Evolutionary conservation across 192 early-diverging fungal species (phyloP).

Genomic region (Linnemannia exigua): DNA sequence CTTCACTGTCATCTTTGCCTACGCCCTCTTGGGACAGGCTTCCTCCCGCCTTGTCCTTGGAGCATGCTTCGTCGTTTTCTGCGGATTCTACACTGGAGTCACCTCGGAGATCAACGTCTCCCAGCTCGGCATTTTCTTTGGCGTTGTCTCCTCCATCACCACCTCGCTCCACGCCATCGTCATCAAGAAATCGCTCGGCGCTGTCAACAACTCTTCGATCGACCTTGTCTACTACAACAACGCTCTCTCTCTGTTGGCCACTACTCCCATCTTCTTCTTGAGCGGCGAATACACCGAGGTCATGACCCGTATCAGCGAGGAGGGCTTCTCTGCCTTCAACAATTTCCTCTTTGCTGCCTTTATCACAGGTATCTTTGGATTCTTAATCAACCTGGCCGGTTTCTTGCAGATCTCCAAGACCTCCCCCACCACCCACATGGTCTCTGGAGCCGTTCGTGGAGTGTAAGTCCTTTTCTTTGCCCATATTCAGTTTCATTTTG

Average conservation of each 20-base stretch:
- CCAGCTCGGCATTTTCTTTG: conserved; percentile 62
- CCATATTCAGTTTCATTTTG: not conserved
- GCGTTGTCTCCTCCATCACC: conserved; percentile 64
- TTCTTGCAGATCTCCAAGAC: conserved; percentile 77
- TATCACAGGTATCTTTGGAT: conserved; percentile 69
- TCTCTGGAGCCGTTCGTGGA: conserved; percentile 72
- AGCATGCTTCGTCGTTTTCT: conserved; percentile 64
- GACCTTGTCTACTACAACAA: conserved; percentile 78
- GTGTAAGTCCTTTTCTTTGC: conserved; percentile 54
- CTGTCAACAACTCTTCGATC: conserved; percentile 65
- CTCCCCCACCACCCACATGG: conserved; percentile 72
- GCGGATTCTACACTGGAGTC: conserved; percentile 69
- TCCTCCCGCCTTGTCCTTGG: conserved; percentile 53
- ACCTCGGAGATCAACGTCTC: conserved; percentile 53
- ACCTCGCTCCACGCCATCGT: conserved; percentile 73
- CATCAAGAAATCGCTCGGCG: conserved; percentile 66
- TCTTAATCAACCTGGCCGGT: conserved; percentile 73
- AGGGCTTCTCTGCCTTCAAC: conserved; percentile 13
- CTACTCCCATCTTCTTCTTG: conserved; percentile 65
- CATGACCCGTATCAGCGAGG: not conserved
- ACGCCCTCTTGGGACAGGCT: conserved; percentile 55
- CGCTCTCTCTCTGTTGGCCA: conserved; percentile 56
- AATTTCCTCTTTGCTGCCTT: conserved; percentile 58
- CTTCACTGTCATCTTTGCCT: conserved; percentile 66
- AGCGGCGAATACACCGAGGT: conserved; percentile 55